These are phyloP conservation scores for Tetrapisispora fleetii DNA, from an alignment of 805 yeast genomes.

Conservation along the genomic window DNA sequence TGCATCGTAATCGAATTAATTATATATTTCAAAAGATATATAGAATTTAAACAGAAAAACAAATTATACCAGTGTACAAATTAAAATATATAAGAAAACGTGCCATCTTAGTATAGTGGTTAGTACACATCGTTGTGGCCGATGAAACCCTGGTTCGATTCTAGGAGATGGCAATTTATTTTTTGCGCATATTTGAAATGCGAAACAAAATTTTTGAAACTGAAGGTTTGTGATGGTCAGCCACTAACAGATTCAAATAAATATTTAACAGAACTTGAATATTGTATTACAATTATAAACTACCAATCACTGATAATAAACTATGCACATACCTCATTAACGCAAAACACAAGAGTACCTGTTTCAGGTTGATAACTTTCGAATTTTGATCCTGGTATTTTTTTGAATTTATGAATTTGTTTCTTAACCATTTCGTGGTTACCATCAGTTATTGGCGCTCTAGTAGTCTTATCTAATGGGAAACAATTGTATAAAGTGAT, in stretches of 20 bases:
- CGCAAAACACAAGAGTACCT: conserved; percentile 61
- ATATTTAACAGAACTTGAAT: no score
- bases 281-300: not conserved
- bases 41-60: no score
- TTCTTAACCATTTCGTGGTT: conserved; percentile 58
- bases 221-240: no score
- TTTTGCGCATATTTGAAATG: no score
- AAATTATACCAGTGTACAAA: no score
- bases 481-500: conserved; percentile 71
- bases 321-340: conserved; percentile 12
- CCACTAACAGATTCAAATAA: no score
- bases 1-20: no score
- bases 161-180: conserved; percentile 28
- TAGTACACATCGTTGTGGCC: conserved; percentile 33
- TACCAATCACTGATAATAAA: not conserved
- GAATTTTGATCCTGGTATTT: conserved; percentile 46
- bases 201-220: no score
- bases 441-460: conserved; percentile 66
- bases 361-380: conserved; percentile 66
- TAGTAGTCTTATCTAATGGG: conserved; percentile 65
- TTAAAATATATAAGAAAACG: no score
- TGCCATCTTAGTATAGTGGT: conserved; percentile 34
- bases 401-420: conserved; percentile 60
- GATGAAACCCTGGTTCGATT: conserved; percentile 33
- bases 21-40: no score